These are phyloP conservation scores for Hortiboletus campestris DNA, from an alignment of 768 basidiomycete genomes.

Conservation along the genomic window DNA sequence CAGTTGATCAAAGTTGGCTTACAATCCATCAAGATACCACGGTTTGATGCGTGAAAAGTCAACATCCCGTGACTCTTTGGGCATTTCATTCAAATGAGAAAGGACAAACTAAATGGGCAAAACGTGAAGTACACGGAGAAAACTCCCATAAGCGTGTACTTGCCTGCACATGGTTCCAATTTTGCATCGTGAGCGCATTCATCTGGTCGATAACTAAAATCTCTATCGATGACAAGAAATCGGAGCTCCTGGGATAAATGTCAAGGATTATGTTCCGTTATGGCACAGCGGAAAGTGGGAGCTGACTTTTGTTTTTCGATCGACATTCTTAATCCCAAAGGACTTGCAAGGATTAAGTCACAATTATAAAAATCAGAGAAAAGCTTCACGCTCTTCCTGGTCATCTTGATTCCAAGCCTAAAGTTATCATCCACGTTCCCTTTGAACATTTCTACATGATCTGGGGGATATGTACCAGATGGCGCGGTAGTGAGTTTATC, in stretches of 20 bases:
- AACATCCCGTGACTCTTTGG: conserved; percentile 88
- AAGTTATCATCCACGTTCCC: conserved; percentile 99
- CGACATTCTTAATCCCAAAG: conserved; percentile 83
- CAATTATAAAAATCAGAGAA: conserved; percentile 89
- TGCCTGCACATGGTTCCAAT: conserved; percentile 98
- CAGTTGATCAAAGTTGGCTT: conserved; percentile 33
- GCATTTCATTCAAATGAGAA: conserved; percentile 80
- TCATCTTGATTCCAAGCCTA: conserved; percentile 88
- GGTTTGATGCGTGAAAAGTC: conserved; percentile 98
- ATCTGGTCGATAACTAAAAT: conserved; percentile 87
- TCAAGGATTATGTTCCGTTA: not conserved
- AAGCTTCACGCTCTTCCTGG: conserved; percentile 86
- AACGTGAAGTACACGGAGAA: not conserved
- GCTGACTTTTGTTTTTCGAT: conserved; percentile 93
- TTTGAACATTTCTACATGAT: conserved; percentile 91
- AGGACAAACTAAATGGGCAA: conserved; percentile 68
- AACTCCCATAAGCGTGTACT: conserved; percentile 8
- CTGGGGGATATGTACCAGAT: conserved; percentile 75
- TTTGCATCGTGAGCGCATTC: conserved; percentile 95
- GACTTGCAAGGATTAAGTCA: conserved; percentile 92
- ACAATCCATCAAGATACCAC: conserved; percentile 97
- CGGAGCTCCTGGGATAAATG: conserved; percentile 58
- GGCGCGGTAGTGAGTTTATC: conserved; percentile 80
- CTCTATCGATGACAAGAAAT: conserved; percentile 94
- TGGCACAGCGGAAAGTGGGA: not conserved